A percentile compares a stretch with the other conserved stretches of the same genome.
Evolutionary conservation across 768 basidiomycete genomes (phyloP).

Genomic region (Amanita thiersii): DNA sequence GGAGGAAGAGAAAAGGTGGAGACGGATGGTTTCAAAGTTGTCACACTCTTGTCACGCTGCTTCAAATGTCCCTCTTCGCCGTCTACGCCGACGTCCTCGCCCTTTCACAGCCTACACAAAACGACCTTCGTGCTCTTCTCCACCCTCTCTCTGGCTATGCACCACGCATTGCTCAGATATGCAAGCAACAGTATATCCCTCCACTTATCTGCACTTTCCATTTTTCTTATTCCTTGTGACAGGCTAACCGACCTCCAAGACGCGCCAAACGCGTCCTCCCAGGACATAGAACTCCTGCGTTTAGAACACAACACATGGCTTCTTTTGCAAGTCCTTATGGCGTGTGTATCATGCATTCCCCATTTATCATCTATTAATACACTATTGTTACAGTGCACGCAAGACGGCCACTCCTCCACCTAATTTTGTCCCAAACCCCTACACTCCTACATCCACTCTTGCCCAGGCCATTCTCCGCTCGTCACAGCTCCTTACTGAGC

Average conservation of each 20-base stretch:
- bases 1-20: background rate
- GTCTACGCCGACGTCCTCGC: conserved; percentile 63
- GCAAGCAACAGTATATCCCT: conserved; percentile 46
- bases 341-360: conserved; percentile 35
- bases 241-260: background rate
- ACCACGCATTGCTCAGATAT: conserved; percentile 47
- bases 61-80: conserved; percentile 44
- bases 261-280: conserved; percentile 4
- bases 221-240: background rate
- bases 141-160: conserved; percentile 66
- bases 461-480: conserved; percentile 65
- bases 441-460: conserved; percentile 70
- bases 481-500: conserved; percentile 63
- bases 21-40: conserved; percentile 1
- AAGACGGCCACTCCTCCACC: conserved; percentile 45
- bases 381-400: conserved; percentile 39
- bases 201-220: background rate
- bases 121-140: conserved; percentile 53
- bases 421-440: conserved; percentile 51
- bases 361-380: background rate
- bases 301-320: conserved; percentile 82
- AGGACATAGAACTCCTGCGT: conserved; percentile 42
- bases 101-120: conserved; percentile 44
- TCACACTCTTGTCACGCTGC: too few species aligned
- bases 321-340: conserved; percentile 68